These are phyloP conservation scores for Gossypium mustelinum DNA, from an alignment of 345 rosid species.

Conservation along the genomic window DNA sequence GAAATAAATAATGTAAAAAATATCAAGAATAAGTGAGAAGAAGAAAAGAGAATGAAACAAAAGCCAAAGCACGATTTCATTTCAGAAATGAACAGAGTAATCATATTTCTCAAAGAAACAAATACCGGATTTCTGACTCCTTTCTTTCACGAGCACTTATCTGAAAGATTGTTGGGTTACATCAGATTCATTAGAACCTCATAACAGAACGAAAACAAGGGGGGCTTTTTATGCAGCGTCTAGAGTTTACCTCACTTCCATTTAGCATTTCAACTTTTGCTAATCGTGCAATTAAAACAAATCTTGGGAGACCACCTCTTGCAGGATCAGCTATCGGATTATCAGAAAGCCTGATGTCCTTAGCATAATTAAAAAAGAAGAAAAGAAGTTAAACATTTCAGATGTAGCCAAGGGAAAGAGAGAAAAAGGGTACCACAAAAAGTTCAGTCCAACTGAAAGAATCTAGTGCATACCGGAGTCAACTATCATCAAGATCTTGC, in stretches of 20 bases:
- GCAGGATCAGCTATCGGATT: constrained; percentile 74
- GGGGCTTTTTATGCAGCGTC: neutral
- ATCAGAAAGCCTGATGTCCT: constrained; percentile 92
- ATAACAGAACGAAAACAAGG: neutral
- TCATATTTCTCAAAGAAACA: constrained; percentile 1
- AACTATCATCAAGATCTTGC: constrained; percentile 4
- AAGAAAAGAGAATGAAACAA: neutral
- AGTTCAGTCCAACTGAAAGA: neutral
- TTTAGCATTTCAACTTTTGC: constrained; percentile 72
- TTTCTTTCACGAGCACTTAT: constrained; percentile 79
- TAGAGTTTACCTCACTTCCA: constrained; percentile 84
- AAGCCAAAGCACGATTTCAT: constrained; percentile 3
- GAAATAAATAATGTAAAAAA: neutral
- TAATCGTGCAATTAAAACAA: constrained; percentile 70
- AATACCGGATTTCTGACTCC: constrained; percentile 93
- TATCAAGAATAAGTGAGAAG: neutral
- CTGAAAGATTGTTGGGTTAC: constrained; percentile 34
- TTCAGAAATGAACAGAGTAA: constrained; percentile 6
- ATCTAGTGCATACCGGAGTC: neutral
- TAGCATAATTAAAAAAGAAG: constrained; percentile 18
- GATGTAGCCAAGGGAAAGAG: neutral
- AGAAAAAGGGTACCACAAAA: neutral
- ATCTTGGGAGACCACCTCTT: constrained; percentile 80
- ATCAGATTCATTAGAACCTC: constrained; percentile 20
- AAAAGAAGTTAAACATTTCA: constrained; percentile 4